Conservation (phyloP, 2,329 filamentous ascomycete genomes). For the Penicillium sp. region DNA sequence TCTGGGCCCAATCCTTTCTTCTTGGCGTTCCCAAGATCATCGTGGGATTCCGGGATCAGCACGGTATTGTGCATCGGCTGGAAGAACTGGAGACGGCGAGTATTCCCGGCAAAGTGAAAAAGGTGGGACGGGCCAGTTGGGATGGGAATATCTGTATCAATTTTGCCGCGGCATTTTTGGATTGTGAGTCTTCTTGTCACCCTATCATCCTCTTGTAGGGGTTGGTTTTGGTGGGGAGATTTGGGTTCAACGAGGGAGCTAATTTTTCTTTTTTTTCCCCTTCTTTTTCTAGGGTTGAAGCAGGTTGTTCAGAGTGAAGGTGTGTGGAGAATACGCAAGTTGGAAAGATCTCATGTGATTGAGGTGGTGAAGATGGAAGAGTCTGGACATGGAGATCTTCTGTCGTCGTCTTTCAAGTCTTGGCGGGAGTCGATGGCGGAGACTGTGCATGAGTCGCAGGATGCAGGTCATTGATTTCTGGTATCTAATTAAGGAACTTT, state of each 20-base stretch:
- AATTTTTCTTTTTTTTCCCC: not conserved
- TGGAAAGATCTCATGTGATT: conserved; percentile 57
- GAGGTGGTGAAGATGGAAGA: conserved; percentile 70
- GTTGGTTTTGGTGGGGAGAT: not conserved
- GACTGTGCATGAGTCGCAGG: not conserved
- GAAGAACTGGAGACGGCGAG: conserved; percentile 73
- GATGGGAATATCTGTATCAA: conserved; percentile 93
- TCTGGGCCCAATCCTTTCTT: conserved; percentile 94
- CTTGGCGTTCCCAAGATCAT: conserved; percentile 88
- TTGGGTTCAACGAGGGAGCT: not conserved
- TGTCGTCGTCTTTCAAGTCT: conserved; percentile 70
- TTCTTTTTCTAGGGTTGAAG: conserved; percentile 49
- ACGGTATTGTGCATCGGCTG: conserved; percentile 65
- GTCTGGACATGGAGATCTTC: conserved; percentile 66
- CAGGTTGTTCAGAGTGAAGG: conserved; percentile 60
- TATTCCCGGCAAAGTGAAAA: conserved; percentile 70
- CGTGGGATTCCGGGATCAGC: conserved; percentile 72
- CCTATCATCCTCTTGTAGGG: too few relatives aligned
- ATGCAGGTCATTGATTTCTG: too few relatives aligned
- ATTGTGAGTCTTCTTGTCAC: conserved; percentile 52
- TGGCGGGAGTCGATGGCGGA: conserved; percentile 47
- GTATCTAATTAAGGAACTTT: too few relatives aligned
- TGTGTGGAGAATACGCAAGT: conserved; percentile 72
- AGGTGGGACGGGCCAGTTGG: conserved; percentile 64
- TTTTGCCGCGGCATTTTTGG: conserved; percentile 71